These are phyloP conservation scores for Suhomyces yuchorum DNA, from an alignment of 1,139 yeast species.

Conservation along the genomic window DNA sequence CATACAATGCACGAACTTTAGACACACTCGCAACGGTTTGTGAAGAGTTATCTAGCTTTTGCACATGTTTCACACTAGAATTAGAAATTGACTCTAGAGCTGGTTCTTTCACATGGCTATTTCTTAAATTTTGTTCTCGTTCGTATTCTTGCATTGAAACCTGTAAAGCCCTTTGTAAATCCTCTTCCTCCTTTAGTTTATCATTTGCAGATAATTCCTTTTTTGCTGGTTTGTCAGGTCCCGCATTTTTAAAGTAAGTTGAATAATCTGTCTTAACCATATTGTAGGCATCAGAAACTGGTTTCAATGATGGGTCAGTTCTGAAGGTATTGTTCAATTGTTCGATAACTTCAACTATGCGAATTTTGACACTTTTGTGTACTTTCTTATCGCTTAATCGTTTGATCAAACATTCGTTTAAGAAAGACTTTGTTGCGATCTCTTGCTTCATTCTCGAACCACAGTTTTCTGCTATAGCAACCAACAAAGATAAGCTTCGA, in stretches of 20 bases:
- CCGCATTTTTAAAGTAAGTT: constrained; percentile 39
- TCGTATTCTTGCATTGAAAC: constrained; percentile 72
- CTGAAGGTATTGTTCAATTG: constrained; percentile 63
- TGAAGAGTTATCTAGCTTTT: constrained; percentile 16
- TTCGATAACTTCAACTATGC: constrained; percentile 65
- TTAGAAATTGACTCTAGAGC: constrained; percentile 22
- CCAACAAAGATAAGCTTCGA: constrained; percentile 68
- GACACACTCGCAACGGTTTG: constrained; percentile 54
- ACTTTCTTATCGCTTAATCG: constrained; percentile 58
- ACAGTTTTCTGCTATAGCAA: constrained; percentile 88
- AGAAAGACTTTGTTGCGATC: constrained; percentile 71
- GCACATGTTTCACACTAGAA: constrained; percentile 5
- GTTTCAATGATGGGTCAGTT: constrained; percentile 72
- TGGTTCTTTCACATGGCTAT: constrained; percentile 34
- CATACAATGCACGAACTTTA: constrained; percentile 83
- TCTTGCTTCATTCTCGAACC: constrained; percentile 86
- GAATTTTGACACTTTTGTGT: constrained; percentile 68
- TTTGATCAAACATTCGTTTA: constrained; percentile 52
- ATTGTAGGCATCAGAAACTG: constrained; percentile 64
- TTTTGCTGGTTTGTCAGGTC: constrained; percentile 66
- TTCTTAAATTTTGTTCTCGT: constrained; percentile 37
- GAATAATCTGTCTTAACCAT: constrained; percentile 45
- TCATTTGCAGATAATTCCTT: constrained; percentile 51
- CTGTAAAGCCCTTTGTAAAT: constrained; percentile 74
- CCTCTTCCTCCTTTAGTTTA: constrained; percentile 70